Evolutionary conservation across 2,329 filamentous ascomycete genomes (phyloP).

Genomic region (Pyricularia sp.): DNA sequence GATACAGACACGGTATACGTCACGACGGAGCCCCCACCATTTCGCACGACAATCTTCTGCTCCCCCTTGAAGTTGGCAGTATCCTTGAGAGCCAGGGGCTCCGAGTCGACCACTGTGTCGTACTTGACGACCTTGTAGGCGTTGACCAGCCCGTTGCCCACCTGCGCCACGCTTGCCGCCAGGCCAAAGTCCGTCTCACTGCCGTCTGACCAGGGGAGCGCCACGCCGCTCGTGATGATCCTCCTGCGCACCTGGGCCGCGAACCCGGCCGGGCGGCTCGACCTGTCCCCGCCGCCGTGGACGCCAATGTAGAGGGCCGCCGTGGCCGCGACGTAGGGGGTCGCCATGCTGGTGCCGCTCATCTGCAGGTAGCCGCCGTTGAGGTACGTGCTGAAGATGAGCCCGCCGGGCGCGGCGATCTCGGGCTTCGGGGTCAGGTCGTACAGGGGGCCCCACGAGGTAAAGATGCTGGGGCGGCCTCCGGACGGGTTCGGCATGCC

Average conservation of each 20-base stretch:
- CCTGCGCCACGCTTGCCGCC: constrained; percentile 10
- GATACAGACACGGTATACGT: constrained; percentile 20
- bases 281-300: constrained; percentile 10
- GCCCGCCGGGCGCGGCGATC: constrained; percentile 30
- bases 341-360: constrained; percentile 39
- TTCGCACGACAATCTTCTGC: constrained; percentile 21
- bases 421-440: constrained; percentile 33
- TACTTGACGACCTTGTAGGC: constrained; percentile 28
- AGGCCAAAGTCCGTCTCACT: constrained; percentile 11
- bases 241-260: constrained; percentile 16
- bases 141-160: constrained; percentile 18
- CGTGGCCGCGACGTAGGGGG: constrained; percentile 34
- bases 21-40: constrained; percentile 21
- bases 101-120: constrained; percentile 23
- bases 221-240: constrained; percentile 21
- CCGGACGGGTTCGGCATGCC: constrained; percentile 3
- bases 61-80: constrained; percentile 24
- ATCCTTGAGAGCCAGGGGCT: constrained; percentile 31
- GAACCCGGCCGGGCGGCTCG: constrained; percentile 11
- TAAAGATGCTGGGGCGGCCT: constrained; percentile 20
- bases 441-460: constrained; percentile 31
- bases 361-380: constrained; percentile 23
- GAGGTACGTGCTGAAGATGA: constrained; percentile 36
- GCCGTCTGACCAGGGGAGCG: constrained; percentile 17
- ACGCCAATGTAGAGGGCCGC: constrained; percentile 27